Percentiles rank a stretch among this genome's conserved stretches.
phyloP scores from a whole-genome alignment of 805 yeast genomes.

The Starmerella floris region DNA sequence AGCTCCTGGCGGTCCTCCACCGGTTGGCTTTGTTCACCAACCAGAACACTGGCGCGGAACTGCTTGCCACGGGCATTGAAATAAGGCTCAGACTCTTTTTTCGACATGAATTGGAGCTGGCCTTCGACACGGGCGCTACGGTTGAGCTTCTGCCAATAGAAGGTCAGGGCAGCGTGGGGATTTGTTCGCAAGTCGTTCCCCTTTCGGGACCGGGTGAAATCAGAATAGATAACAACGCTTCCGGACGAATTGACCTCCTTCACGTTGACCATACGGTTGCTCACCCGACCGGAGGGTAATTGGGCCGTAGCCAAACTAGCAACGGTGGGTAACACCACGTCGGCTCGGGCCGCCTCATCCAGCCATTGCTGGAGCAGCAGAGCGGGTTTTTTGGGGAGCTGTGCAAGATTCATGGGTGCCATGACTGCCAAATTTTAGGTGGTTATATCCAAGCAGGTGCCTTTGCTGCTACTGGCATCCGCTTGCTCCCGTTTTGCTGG shows the following conservation, averaged over 20 bases:
- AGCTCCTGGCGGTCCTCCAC: slow-evolving; percentile 49
- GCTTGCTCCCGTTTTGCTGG: no score
- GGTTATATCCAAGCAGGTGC: no score
- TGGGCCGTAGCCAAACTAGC: slow-evolving; percentile 73
- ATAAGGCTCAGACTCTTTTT: slow-evolving; percentile 61
- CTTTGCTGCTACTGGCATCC: no score
- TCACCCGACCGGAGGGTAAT: slow-evolving; percentile 75
- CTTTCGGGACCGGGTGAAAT: slow-evolving; percentile 78
- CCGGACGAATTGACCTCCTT: slow-evolving; percentile 78
- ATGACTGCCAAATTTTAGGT: no score
- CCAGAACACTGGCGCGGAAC: slow-evolving; percentile 89
- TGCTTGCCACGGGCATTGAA: slow-evolving; percentile 82
- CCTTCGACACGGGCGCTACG: slow-evolving; percentile 94
- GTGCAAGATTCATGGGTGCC: not conserved
- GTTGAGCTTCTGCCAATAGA: slow-evolving; percentile 83
- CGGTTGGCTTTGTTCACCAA: slow-evolving; percentile 68
- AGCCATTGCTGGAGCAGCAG: slow-evolving; percentile 75
- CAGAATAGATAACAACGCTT: slow-evolving; percentile 64
- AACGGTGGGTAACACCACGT: slow-evolving; percentile 63
- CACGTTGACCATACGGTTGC: slow-evolving; percentile 68
- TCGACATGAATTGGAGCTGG: slow-evolving; percentile 49
- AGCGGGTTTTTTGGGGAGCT: slow-evolving; percentile 16
- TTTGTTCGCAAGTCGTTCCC: slow-evolving; percentile 55
- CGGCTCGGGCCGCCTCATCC: slow-evolving; percentile 46
- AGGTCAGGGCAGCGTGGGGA: slow-evolving; percentile 65